Conservation (phyloP, 345 rosid species). For the Eucalyptus shirleyi region DNA sequence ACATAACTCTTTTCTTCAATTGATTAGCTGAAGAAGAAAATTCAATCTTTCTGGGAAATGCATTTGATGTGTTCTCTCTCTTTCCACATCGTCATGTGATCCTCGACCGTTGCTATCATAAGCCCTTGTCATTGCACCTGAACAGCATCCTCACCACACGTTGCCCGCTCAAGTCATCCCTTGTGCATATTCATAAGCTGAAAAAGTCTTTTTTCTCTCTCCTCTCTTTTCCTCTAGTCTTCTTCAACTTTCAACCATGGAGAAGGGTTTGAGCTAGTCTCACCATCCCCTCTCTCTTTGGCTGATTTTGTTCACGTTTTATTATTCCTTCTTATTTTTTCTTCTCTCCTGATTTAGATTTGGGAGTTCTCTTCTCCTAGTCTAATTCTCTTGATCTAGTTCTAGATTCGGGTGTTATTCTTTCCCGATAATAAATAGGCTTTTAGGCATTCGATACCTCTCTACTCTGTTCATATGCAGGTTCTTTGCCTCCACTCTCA, state of each 20-base stretch:
- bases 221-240: fast-evolving
- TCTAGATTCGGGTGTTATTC: fast-evolving
- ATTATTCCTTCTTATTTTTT: too few species aligned
- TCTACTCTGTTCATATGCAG: fast-evolving
- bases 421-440: fast-evolving
- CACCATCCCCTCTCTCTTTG: too few species aligned
- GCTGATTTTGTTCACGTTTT: too few species aligned
- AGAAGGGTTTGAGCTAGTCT: too few species aligned
- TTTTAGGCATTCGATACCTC: fast-evolving
- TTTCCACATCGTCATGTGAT: background rate
- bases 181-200: too few species aligned
- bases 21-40: background rate
- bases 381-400: fast-evolving
- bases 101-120: background rate
- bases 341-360: too few species aligned
- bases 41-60: background rate
- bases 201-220: too few species aligned
- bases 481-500: too few species aligned
- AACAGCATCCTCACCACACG: background rate
- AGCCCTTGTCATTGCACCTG: background rate
- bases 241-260: too few species aligned
- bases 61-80: background rate
- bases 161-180: background rate
- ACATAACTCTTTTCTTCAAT: background rate
- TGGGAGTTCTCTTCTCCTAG: too few species aligned